phyloP scores from a whole-genome alignment of 495 filamentous ascomycete genomes.

The Lasiosphaeriaceae sp. region DNA sequence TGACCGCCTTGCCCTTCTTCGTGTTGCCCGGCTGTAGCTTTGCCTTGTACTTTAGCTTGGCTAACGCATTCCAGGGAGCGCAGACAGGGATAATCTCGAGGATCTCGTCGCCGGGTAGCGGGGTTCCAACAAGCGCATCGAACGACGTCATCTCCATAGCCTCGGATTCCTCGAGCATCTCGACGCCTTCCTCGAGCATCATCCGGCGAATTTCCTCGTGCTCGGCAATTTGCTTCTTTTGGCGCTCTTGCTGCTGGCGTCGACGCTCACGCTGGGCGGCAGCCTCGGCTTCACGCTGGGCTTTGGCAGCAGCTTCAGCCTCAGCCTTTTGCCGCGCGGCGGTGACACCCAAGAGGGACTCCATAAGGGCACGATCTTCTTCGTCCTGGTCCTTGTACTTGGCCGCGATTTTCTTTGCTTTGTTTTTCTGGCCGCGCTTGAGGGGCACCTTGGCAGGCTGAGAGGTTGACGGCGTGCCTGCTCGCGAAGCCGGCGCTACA shows the following conservation, averaged over 20 bases:
- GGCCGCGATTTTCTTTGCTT: conserved; percentile 78
- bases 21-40: conserved; percentile 86
- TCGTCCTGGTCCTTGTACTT: conserved; percentile 97
- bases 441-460: conserved; percentile 33
- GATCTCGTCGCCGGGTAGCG: conserved; percentile 80
- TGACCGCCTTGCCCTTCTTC: conserved; percentile 94
- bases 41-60: conserved; percentile 77
- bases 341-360: conserved; percentile 74
- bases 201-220: conserved; percentile 62
- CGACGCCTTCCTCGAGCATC: conserved; percentile 48
- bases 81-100: conserved; percentile 85
- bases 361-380: conserved; percentile 79
- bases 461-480: conserved; percentile 19
- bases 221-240: conserved; percentile 55
- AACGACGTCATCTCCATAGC: conserved; percentile 60
- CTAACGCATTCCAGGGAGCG: conserved; percentile 81
- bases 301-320: conserved; percentile 50
- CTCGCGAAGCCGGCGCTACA: conserved; percentile 7
- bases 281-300: conserved; percentile 53
- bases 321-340: conserved; percentile 50
- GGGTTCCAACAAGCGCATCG: conserved; percentile 71
- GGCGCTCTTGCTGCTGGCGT: conserved; percentile 71
- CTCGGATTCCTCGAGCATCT: conserved; percentile 46
- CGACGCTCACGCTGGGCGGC: conserved; percentile 67
- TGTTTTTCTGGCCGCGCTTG: conserved; percentile 77